Conservation (phyloP, 371 early-diverging fungal genomes). For the Mortierella sp. region DNA sequence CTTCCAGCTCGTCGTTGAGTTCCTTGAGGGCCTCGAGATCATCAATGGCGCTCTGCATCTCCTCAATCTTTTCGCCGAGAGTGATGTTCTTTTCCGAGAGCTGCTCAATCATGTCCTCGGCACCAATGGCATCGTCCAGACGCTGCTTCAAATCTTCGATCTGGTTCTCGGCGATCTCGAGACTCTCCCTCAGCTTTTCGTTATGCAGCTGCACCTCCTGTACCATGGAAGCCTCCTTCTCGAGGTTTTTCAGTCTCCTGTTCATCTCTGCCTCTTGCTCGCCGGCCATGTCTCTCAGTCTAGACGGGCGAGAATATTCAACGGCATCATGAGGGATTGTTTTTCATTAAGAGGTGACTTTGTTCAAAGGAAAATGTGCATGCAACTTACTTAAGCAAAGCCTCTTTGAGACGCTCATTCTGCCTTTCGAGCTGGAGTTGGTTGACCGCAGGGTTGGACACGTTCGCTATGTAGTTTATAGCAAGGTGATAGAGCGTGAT, state of each 20-base stretch:
- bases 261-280: slow-evolving; percentile 79
- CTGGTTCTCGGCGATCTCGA: slow-evolving; percentile 70
- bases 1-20: slow-evolving; percentile 92
- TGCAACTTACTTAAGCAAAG: slow-evolving; percentile 75
- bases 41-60: slow-evolving; percentile 80
- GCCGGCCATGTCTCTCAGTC: slow-evolving; percentile 83
- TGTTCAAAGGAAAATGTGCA: not conserved
- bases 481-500: too few relatives aligned
- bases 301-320: slow-evolving; percentile 32
- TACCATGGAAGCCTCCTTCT: slow-evolving; percentile 73
- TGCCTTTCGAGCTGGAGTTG: slow-evolving; percentile 79
- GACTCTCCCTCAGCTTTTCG: slow-evolving; percentile 65
- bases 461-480: slow-evolving; percentile 20
- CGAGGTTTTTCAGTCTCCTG: slow-evolving; percentile 72
- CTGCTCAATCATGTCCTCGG: slow-evolving; percentile 85
- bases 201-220: slow-evolving; percentile 70
- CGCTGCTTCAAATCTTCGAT: slow-evolving; percentile 87
- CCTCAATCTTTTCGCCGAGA: slow-evolving; percentile 80
- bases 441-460: slow-evolving; percentile 68
- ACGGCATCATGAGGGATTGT: too few relatives aligned
- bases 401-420: slow-evolving; percentile 90
- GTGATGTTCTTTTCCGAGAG: slow-evolving; percentile 83
- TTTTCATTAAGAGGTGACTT: not conserved
- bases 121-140: slow-evolving; percentile 84
- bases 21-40: slow-evolving; percentile 92